Base-by-base conservation (phyloP, 2,329 filamentous ascomycete species). In the Fusarium sp. region DNA sequence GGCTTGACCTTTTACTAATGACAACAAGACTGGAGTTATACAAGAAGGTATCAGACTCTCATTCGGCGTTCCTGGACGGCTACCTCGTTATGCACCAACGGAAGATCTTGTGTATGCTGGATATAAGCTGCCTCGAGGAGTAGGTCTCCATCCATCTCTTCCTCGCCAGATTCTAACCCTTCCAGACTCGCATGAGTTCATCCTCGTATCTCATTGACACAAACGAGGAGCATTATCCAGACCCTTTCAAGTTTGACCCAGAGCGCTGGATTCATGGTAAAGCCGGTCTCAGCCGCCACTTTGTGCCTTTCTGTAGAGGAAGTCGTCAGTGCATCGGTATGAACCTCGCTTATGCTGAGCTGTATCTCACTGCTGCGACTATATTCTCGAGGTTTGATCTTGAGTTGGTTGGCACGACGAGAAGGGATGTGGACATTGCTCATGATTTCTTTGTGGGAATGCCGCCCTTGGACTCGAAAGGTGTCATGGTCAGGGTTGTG, bases 381-480 rank as follows among this genome's bases (percentile, higher is more conserved):
- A 41, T 61, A 1, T 61, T 61, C 18, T 61, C 57, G 3, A 24
- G 57, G 9, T 61, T 61, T 28, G 57, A 54, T 26, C 4, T 61
- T 1, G 45, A 61, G 18, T 5, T 61, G 10, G n/a, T 61, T 15
- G 28, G 45, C 5, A 61, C 57, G 1, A 34, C 57, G 6, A 39
- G 10, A 12, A 42, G 44, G 13, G 57, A 61, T 34, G 28, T 61
- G 3, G 57, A 61, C 18, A 61, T 61, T 28, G 45, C 57, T 18
- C 57, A 61, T 26, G 57, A 61, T 30, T 61, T 61, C 38, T 61
- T 61, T 18, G 57, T 61, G 6, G 57, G 57, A 4, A 61, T 61
- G 36, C 45, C 57, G 10, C 17, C 57, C 15, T 28, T 61, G 36
- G n/a, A 61, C 3, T 61, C 57, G 0, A 54, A 18, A 6, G 57